Conservation (phyloP, 129 eudicot genomes). For the Tagetes erecta region DNA sequence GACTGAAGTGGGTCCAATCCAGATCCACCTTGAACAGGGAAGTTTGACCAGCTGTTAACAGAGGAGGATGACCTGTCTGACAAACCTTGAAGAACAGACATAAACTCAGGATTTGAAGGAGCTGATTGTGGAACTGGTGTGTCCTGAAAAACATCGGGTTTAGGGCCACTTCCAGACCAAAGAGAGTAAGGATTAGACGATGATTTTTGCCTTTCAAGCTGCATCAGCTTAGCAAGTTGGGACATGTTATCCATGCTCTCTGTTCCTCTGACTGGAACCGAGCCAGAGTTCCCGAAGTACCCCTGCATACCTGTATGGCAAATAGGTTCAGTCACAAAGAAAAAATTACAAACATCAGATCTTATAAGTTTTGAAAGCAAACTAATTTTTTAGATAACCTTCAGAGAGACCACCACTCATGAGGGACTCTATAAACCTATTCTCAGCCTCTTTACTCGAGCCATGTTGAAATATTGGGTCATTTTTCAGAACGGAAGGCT, state of each 20-base stretch:
- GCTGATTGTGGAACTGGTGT: constrained; percentile 46
- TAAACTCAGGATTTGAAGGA: constrained; percentile 56
- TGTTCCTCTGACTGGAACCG: constrained; percentile 52
- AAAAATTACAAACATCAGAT: not conserved
- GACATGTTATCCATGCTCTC: constrained; percentile 59
- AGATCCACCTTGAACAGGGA: constrained; percentile 56
- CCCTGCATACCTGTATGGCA: constrained; percentile 63
- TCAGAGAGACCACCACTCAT: constrained; percentile 47
- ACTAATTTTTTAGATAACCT: constrained; percentile 38
- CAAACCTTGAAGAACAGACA: constrained; percentile 68
- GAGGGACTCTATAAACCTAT: constrained; percentile 74
- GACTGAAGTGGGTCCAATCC: constrained; percentile 61
- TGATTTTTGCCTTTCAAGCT: constrained; percentile 75
- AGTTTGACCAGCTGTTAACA: constrained; percentile 63
- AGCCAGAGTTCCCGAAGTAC: constrained; percentile 46
- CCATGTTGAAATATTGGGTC: constrained; percentile 55
- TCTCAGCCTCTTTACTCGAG: constrained; percentile 65
- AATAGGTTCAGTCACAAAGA: not conserved
- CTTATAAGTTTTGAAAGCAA: not conserved
- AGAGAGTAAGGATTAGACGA: constrained; percentile 49
- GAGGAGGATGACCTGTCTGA: constrained; percentile 53
- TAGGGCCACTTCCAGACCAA: constrained; percentile 63
- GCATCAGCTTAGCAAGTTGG: constrained; percentile 63
- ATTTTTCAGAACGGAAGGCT: constrained; percentile 38
- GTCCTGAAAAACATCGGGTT: constrained; percentile 50